A percentile compares a stretch with the other conserved stretches of the same genome.
Conservation (phyloP, 805 yeast species). For the Cyberlindnera mrakii region DNA sequence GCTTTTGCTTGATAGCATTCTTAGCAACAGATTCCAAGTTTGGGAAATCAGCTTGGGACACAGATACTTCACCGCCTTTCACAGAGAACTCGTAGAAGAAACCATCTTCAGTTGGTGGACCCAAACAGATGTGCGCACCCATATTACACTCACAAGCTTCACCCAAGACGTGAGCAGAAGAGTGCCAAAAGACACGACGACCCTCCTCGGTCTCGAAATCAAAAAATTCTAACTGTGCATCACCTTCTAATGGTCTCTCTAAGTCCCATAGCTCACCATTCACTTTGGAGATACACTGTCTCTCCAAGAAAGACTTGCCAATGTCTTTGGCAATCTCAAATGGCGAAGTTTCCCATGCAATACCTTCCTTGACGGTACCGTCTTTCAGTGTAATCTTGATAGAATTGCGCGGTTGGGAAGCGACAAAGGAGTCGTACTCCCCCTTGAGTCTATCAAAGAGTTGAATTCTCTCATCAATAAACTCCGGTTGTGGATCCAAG, state of each 20-base stretch:
- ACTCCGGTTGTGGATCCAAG: slow-evolving; percentile 77
- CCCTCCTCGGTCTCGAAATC: slow-evolving; percentile 95
- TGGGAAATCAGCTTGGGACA: slow-evolving; percentile 77
- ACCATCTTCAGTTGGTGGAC: slow-evolving; percentile 98
- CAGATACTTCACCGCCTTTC: slow-evolving; percentile 66
- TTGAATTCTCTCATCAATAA: slow-evolving; percentile 70
- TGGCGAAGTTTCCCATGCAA: slow-evolving; percentile 87
- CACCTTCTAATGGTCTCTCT: slow-evolving; percentile 84
- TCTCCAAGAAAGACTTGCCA: slow-evolving; percentile 82
- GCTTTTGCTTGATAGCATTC: slow-evolving; percentile 90
- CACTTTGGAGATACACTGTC: slow-evolving; percentile 86
- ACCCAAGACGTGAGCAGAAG: slow-evolving; percentile 96
- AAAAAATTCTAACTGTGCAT: slow-evolving; percentile 65
- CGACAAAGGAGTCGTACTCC: slow-evolving; percentile 67
- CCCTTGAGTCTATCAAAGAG: slow-evolving; percentile 77
- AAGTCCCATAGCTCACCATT: slow-evolving; percentile 92
- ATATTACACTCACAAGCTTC: slow-evolving; percentile 96
- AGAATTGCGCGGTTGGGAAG: slow-evolving; percentile 53
- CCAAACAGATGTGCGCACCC: slow-evolving; percentile 89
- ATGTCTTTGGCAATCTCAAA: slow-evolving; percentile 76
- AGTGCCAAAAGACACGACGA: slow-evolving; percentile 96
- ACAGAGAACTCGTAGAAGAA: slow-evolving; percentile 95
- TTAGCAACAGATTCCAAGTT: slow-evolving; percentile 82
- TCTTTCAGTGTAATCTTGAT: slow-evolving; percentile 82
- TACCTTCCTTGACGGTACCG: slow-evolving; percentile 73